These are phyloP conservation scores for Crotalaria pallida DNA, from an alignment of 306 rosid genomes.

Conservation along the genomic window DNA sequence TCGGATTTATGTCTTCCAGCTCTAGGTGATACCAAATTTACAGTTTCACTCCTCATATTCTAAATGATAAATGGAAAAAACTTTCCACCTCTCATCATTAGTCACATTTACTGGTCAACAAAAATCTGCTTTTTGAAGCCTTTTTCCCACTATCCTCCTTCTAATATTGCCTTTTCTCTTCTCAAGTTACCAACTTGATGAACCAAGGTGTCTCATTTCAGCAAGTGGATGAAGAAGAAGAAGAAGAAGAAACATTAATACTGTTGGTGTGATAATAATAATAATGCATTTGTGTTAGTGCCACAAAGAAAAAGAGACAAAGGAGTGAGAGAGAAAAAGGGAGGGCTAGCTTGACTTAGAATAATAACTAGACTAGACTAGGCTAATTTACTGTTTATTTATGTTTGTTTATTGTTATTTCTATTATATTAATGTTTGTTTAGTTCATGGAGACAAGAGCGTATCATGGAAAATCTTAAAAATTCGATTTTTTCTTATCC, in stretches of 20 bases:
- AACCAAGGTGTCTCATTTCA: background rate
- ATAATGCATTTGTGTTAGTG: conserved; percentile 23
- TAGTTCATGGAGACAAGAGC: conserved; percentile 53
- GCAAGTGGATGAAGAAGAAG: background rate
- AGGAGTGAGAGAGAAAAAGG: background rate
- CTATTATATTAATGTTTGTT: background rate
- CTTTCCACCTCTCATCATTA: background rate
- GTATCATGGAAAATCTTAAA: conserved; percentile 71
- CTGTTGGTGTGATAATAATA: conserved; percentile 22
- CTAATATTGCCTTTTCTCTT: background rate
- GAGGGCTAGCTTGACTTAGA: background rate
- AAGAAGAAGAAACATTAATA: no score
- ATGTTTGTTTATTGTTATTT: no score
- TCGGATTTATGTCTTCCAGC: no score
- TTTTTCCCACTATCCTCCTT: background rate
- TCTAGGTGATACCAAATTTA: background rate
- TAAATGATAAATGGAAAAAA: background rate
- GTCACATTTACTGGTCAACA: background rate
- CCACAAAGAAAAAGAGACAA: background rate
- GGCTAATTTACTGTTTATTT: background rate
- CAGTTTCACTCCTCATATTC: background rate
- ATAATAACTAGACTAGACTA: conserved; percentile 2
- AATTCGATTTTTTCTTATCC: conserved; percentile 43
- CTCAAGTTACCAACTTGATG: conserved; percentile 1
- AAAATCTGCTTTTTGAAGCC: background rate